Evolutionary conservation across 306 rosid genomes (phyloP), one percentile per base, ranked within the genome.

Genomic region (Chamaecrista fasciculata): DNA sequence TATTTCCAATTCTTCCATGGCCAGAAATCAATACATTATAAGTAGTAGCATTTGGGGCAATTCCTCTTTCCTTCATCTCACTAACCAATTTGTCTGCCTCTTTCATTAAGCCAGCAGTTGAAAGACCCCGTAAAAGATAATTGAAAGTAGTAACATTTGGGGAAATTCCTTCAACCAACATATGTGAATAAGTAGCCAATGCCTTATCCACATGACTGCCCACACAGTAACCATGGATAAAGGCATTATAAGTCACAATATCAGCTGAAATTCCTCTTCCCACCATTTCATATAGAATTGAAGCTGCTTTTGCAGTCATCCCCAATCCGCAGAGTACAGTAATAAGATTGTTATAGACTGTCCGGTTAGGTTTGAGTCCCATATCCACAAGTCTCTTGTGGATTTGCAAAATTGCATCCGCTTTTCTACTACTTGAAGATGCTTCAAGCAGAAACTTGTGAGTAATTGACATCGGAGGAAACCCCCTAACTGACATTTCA

Each of bases 271-370:
- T 33, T 79, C 95, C 88, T 59, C 74, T 77, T 55, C 57, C 44
- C 39, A 18, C 74, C 97, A 94, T 91, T 68, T 85, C 95, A 43
- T 62, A 58, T 67, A 86, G 74, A 34, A 90, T 95, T 26, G 66
- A 66, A 72, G 90, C 79, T 49, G 97, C 99, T 78, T 73, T 88
- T 61, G 14, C 79, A 16, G 96, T 91, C 96, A 94, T 94, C 67
- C 97, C 97, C 40, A 86, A 69, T 74, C 86, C 84, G 84, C 99
- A 88, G 19, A 94, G 71, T 52, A 78, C 79, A 55, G 77, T 71
- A 28, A 94, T 88, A 69, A 94, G 92, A 66, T 73, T 81, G 72
- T 86, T 87, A 72, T 85, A 94, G 55, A 85, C 88, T 15, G 72
- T 81, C 66, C 0, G 79, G 84, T 82, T 67, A 7, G 84, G 91